Base-by-base conservation (phyloP, 2,329 filamentous ascomycete species). In the Colletotrichum cordylinicola region DNA sequence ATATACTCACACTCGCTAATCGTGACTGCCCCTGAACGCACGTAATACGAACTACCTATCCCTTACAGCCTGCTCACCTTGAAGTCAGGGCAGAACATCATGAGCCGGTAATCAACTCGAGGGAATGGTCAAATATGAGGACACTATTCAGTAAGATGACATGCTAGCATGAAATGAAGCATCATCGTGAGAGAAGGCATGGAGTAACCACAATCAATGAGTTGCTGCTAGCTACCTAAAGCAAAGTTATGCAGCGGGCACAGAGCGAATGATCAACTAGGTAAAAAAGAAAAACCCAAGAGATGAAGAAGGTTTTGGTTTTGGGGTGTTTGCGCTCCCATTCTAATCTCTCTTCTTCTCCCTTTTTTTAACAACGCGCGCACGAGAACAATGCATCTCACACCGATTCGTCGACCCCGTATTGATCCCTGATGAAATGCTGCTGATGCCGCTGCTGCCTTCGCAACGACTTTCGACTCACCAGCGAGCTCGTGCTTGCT, bases 171-270 rank as follows among this genome's bases (percentile, higher is more conserved):
- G 16, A 7, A 39, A 39, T 18, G 7, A 39, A 39, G 8, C 37
- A 39, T 7, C 2, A 2, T 7, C 18, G 37, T 39, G 37, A 39
- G 37, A 18, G 37, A 18, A 18, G 18, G 37, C 37, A 39, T 39
- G 43, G 43, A 61, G 61, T 69, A 61, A 62, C 37, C 66, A 56
- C 60, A 75, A 67, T 73, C 61, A 76, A 70, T 76, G 71, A 62
- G 31, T 75, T 71, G 65, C 69, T 67, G 61, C 71, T 74, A 70
- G 74, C 37, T 70, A 74, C 65, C 74, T 70, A 76, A 74, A 56
- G 71, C 71, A 67, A 76, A 74, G 61, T 58, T 68, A 75, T 73
- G 73, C 69, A 64, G 43, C 70, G 60, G 71, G 66, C 61, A 37
- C 35, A 31, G 52, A 74, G 74, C 70, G 61, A 74, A 74, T 39